These are phyloP conservation scores for Cercospora citrullina DNA, from an alignment of 2,329 filamentous ascomycete species.

Conservation along the genomic window DNA sequence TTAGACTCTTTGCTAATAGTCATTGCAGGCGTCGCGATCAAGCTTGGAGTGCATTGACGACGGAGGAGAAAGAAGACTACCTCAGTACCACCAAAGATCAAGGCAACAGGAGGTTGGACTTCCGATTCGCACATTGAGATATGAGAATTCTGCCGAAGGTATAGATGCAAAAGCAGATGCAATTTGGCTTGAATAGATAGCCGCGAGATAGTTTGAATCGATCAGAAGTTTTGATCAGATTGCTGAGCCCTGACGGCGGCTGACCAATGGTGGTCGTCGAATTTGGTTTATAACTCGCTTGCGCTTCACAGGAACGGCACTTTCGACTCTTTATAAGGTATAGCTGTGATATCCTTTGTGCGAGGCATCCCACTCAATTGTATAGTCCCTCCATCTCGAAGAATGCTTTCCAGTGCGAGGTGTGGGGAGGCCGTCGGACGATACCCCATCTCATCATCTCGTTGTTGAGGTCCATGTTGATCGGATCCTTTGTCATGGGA, in stretches of 20 bases:
- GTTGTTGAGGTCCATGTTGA: slow-evolving; percentile 30
- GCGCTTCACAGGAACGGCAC: too few species aligned
- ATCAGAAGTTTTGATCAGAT: neutral
- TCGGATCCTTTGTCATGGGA: slow-evolving; percentile 27
- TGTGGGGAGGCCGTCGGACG: slow-evolving; percentile 29
- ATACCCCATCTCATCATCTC: slow-evolving; percentile 37
- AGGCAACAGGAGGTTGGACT: slow-evolving; percentile 46
- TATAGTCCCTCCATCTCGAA: slow-evolving; percentile 20
- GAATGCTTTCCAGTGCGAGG: slow-evolving; percentile 27
- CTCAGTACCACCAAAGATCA: slow-evolving; percentile 43
- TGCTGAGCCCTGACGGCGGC: neutral
- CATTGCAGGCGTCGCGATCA: slow-evolving; percentile 35
- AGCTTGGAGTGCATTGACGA: slow-evolving; percentile 52
- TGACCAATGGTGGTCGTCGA: neutral
- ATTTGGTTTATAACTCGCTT: neutral
- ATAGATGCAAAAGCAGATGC: neutral
- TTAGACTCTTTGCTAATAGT: slow-evolving; percentile 24
- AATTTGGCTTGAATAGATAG: too few species aligned
- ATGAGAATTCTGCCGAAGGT: neutral
- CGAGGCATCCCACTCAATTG: neutral
- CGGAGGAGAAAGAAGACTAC: slow-evolving; percentile 54
- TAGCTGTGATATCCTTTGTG: too few species aligned
- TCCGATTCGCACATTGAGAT: slow-evolving; percentile 36
- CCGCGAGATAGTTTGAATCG: neutral
- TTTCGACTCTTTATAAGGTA: neutral